Conservation (phyloP, 176 grass and related monocot genomes). For the Rhynchospora pubera region DNA sequence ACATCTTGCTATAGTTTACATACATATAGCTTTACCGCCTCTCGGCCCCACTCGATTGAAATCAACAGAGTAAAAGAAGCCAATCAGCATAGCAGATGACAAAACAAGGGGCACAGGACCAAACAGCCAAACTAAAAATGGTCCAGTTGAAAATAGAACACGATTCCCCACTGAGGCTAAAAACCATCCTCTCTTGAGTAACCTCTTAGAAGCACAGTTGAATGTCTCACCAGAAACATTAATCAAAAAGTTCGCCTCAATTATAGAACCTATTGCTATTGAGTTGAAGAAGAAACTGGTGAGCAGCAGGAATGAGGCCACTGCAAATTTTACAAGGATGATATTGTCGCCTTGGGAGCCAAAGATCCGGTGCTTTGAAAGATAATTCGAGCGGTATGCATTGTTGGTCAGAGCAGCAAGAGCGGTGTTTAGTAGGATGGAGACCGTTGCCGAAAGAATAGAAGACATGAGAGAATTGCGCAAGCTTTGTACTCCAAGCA, state of each 20-base stretch:
- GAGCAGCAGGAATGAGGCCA: conserved; percentile 22
- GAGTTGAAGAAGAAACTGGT: conserved; percentile 34
- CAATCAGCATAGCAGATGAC: conserved; percentile 27
- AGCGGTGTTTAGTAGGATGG: conserved; percentile 23
- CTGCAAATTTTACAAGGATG: conserved; percentile 28
- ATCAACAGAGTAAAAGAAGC: conserved; percentile 30
- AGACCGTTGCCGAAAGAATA: conserved; percentile 32
- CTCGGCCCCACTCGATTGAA: neutral
- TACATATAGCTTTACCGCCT: neutral
- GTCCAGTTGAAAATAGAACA: conserved; percentile 18
- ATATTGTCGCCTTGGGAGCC: conserved; percentile 22
- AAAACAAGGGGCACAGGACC: conserved; percentile 28
- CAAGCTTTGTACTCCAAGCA: conserved; percentile 36
- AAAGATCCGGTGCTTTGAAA: conserved; percentile 8
- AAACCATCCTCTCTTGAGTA: conserved; percentile 37
- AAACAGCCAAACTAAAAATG: conserved; percentile 33
- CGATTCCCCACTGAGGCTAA: conserved; percentile 25
- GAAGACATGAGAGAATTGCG: conserved; percentile 31
- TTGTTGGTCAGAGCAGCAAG: conserved; percentile 40
- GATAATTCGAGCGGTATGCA: conserved; percentile 17
- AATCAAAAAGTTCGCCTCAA: conserved; percentile 39
- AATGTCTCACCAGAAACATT: conserved; percentile 14
- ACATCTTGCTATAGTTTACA: neutral
- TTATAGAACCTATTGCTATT: conserved; percentile 23
- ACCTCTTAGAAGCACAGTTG: neutral